These are phyloP conservation scores for Verticillium zaregamsianum DNA, from an alignment of 2,329 filamentous ascomycete genomes.

Conservation along the genomic window DNA sequence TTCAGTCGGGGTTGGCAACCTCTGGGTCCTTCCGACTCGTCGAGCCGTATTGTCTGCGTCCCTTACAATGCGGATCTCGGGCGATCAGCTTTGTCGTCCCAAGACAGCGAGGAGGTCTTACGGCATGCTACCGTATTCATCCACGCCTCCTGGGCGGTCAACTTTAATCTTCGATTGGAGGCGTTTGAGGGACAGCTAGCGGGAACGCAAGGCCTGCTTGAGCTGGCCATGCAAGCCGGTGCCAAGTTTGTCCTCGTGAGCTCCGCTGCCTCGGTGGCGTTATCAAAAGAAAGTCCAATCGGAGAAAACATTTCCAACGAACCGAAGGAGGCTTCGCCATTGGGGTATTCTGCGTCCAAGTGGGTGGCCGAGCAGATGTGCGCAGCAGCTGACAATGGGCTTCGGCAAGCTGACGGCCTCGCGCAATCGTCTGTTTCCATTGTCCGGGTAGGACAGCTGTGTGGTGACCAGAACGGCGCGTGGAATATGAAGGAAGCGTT, in stretches of 20 bases:
- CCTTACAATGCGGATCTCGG: neutral
- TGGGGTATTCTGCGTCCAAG: slow-evolving; percentile 46
- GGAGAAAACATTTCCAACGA: slow-evolving; percentile 10
- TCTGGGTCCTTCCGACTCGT: neutral
- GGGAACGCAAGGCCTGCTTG: slow-evolving; percentile 10
- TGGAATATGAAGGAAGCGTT: slow-evolving; percentile 47
- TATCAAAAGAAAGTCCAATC: neutral
- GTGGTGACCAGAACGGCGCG: slow-evolving; percentile 34
- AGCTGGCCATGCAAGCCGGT: slow-evolving; percentile 3
- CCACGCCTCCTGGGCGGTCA: slow-evolving; percentile 16
- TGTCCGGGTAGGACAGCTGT: slow-evolving; percentile 38
- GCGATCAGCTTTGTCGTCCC: neutral
- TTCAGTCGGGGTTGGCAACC: neutral
- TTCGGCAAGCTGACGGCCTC: neutral
- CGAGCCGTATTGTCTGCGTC: neutral
- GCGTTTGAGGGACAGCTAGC: slow-evolving; percentile 14
- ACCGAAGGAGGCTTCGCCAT: slow-evolving; percentile 35
- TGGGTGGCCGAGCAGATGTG: slow-evolving; percentile 42
- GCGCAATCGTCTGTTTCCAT: slow-evolving; percentile 22
- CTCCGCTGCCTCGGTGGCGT: slow-evolving; percentile 3
- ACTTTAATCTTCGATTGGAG: slow-evolving; percentile 12
- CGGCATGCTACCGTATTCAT: slow-evolving; percentile 12
- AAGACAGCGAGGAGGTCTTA: neutral
- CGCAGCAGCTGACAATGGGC: slow-evolving; percentile 33
- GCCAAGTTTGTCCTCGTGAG: slow-evolving; percentile 4